A percentile compares a stretch with the other conserved stretches of the same genome.
Conservation (phyloP, 768 basidiomycete species). For the Leccinum subgranulosum region DNA sequence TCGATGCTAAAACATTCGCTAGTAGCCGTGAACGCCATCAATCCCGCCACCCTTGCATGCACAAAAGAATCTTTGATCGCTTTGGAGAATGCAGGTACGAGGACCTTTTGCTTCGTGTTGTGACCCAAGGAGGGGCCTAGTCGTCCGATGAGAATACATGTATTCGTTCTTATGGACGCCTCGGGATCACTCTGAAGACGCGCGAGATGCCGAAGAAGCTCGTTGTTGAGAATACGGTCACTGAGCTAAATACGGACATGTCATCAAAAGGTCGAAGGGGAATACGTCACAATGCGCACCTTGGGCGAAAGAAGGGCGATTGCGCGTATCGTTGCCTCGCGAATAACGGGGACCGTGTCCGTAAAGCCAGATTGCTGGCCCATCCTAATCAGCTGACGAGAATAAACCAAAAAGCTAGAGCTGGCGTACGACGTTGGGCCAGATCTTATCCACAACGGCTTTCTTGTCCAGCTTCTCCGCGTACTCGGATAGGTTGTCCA, state of each 20-base stretch:
- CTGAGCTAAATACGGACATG: slow-evolving; percentile 51
- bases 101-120: slow-evolving; percentile 93
- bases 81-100: slow-evolving; percentile 90
- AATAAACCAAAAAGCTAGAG: neutral
- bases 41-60: slow-evolving; percentile 87
- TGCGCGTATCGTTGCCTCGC: slow-evolving; percentile 91
- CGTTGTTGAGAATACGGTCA: slow-evolving; percentile 94
- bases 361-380: slow-evolving; percentile 90
- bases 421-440: slow-evolving; percentile 78
- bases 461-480: slow-evolving; percentile 85
- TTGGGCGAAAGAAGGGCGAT: slow-evolving; percentile 83
- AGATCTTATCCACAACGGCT: slow-evolving; percentile 82
- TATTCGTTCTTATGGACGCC: slow-evolving; percentile 94
- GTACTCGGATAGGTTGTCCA: slow-evolving; percentile 83
- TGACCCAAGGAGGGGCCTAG: slow-evolving; percentile 81
- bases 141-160: slow-evolving; percentile 92
- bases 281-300: slow-evolving; percentile 36
- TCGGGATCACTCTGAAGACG: slow-evolving; percentile 92
- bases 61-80: slow-evolving; percentile 90
- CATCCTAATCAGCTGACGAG: neutral
- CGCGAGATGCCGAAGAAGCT: slow-evolving; percentile 87
- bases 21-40: slow-evolving; percentile 96
- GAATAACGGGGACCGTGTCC: slow-evolving; percentile 90
- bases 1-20: slow-evolving; percentile 85
- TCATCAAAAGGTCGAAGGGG: neutral